phyloP scores from a whole-genome alignment of 345 rosid genomes.

The Reutealis trisperma region DNA sequence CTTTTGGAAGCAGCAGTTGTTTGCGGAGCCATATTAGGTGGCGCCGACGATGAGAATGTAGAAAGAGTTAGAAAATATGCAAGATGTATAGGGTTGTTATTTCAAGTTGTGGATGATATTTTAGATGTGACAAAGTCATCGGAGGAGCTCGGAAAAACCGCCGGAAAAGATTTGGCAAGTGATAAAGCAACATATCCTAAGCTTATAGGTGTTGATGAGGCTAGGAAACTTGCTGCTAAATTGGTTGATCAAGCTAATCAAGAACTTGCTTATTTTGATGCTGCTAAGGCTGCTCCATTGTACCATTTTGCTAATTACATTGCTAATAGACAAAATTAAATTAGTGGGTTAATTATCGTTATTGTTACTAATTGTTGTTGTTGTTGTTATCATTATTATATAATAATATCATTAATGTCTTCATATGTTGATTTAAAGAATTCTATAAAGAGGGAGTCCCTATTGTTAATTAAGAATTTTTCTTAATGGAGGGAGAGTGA shows the following conservation, averaged over 20 bases:
- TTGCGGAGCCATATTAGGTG: conserved; percentile 43
- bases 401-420: not conserved
- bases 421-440: no score
- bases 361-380: not conserved
- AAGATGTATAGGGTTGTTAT: conserved; percentile 32
- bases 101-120: conserved; percentile 43
- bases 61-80: conserved; percentile 41
- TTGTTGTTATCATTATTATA: no score
- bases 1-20: conserved; percentile 44
- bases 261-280: conserved; percentile 35
- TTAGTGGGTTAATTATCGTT: not conserved
- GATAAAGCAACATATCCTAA: conserved; percentile 47
- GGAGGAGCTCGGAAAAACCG: conserved; percentile 40
- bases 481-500: no score
- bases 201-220: conserved; percentile 38
- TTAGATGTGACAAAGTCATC: conserved; percentile 40
- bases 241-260: conserved; percentile 34
- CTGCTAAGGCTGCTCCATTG: conserved; percentile 35
- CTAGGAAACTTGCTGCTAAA: conserved; percentile 27
- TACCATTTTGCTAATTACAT: conserved; percentile 35
- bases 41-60: conserved; percentile 23
- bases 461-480: no score
- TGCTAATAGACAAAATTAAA: conserved; percentile 34
- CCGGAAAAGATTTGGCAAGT: conserved; percentile 38
- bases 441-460: no score